A percentile compares a stretch with the other conserved stretches of the same genome.
Evolutionary conservation across 345 rosid species (phyloP).

Genomic region (Luvunga scandens): DNA sequence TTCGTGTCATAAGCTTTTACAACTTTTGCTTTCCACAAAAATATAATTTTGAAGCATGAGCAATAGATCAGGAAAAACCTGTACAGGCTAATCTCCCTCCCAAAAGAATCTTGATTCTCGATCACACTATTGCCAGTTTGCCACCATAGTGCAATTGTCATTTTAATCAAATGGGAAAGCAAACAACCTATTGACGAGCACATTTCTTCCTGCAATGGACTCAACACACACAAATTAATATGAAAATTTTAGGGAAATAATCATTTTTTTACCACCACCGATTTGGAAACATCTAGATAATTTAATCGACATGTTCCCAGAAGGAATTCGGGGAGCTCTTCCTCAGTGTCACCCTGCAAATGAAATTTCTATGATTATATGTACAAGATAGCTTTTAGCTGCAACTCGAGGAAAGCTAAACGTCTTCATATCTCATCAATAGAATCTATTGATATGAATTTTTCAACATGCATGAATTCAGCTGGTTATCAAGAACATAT

Average conservation of each 20-base stretch:
- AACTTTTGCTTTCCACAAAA: background rate
- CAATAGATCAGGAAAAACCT: background rate
- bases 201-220: background rate
- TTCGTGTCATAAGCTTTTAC: background rate
- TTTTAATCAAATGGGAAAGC: too few species aligned
- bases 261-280: conserved; percentile 37
- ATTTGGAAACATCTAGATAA: conserved; percentile 61
- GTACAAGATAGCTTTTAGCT: background rate
- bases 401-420: background rate
- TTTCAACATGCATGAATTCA: background rate
- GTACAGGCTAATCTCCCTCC: background rate
- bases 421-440: background rate
- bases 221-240: background rate
- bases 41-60: background rate
- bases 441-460: background rate
- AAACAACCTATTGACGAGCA: background rate
- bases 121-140: background rate
- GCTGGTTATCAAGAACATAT: background rate
- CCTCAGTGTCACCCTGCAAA: conserved; percentile 73
- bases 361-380: background rate
- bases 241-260: background rate
- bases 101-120: background rate
- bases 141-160: background rate
- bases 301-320: conserved; percentile 85
- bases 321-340: conserved; percentile 84